Percentiles rank a stretch among this genome's conserved stretches.
Conservation (phyloP, 2,329 filamentous ascomycete species). For the Lasiodiplodia citricola region DNA sequence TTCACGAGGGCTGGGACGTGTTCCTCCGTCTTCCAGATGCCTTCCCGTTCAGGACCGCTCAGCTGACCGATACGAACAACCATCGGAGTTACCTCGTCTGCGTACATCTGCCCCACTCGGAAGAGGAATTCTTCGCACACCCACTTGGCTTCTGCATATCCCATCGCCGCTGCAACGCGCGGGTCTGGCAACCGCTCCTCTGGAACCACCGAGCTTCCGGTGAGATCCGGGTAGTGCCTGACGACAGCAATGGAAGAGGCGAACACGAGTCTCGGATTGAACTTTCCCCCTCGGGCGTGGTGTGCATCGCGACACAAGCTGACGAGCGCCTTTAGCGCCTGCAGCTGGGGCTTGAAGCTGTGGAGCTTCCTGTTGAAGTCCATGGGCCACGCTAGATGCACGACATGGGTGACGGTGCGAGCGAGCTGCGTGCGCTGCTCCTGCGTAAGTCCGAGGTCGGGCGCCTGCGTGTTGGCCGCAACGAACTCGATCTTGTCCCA, state of each 20-base stretch:
- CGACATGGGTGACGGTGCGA: constrained; percentile 17
- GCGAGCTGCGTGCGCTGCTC: background rate
- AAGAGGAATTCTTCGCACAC: constrained; percentile 27
- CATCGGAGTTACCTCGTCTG: background rate
- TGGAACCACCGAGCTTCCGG: background rate
- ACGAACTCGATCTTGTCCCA: background rate
- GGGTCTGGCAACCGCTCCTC: background rate
- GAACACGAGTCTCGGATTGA: background rate
- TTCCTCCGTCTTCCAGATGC: constrained; percentile 27
- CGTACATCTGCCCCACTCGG: background rate
- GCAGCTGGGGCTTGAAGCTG: constrained; percentile 5
- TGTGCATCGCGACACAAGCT: background rate
- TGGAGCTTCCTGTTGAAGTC: constrained; percentile 21
- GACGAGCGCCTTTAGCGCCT: background rate
- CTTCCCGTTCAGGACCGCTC: background rate
- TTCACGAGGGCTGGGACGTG: constrained; percentile 27
- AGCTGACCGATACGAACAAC: constrained; percentile 27
- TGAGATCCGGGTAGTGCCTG: background rate
- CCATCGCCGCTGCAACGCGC: background rate
- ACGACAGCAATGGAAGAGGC: constrained; percentile 6
- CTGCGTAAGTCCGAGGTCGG: background rate
- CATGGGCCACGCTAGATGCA: constrained; percentile 25
- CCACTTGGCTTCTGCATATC: constrained; percentile 28
- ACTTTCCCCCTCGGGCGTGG: background rate
- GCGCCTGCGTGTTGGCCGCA: background rate